Conservation (phyloP, 176 grass and related monocot genomes). For the Puya raimondii region DNA sequence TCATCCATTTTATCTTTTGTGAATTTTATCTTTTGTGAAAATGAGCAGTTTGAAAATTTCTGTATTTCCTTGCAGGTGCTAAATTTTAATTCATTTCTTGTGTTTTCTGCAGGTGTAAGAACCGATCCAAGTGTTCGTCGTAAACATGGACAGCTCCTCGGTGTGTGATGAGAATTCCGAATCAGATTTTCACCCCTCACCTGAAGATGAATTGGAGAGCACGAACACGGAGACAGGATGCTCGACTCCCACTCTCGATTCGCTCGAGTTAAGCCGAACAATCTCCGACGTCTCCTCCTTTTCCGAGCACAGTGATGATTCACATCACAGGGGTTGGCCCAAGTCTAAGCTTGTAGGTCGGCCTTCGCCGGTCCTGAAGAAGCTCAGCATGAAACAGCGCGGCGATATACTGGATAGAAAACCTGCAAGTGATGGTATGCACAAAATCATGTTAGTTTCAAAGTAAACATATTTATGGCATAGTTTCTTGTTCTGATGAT, state of each 20-base stretch:
- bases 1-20: neutral
- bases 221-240: neutral
- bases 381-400: constrained; percentile 33
- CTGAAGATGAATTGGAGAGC: neutral
- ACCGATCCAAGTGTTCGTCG: neutral
- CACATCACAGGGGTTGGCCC: constrained; percentile 43
- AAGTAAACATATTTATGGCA: neutral
- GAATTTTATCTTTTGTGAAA: neutral
- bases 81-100: neutral
- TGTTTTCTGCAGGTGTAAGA: neutral
- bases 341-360: constrained; percentile 25
- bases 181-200: constrained; percentile 30
- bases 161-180: constrained; percentile 62
- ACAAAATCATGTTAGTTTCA: neutral
- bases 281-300: constrained; percentile 49
- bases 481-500: neutral
- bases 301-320: constrained; percentile 60
- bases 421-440: constrained; percentile 41
- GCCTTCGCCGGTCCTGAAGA: constrained; percentile 34
- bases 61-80: too few species aligned
- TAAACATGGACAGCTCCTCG: constrained; percentile 48
- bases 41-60: neutral
- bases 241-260: neutral
- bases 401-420: constrained; percentile 23
- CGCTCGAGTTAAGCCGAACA: neutral